A percentile compares a stretch with the other conserved stretches of the same genome.
phyloP scores from a whole-genome alignment of 2,329 filamentous ascomycete genomes.

The Escovopsis weberi region DNA sequence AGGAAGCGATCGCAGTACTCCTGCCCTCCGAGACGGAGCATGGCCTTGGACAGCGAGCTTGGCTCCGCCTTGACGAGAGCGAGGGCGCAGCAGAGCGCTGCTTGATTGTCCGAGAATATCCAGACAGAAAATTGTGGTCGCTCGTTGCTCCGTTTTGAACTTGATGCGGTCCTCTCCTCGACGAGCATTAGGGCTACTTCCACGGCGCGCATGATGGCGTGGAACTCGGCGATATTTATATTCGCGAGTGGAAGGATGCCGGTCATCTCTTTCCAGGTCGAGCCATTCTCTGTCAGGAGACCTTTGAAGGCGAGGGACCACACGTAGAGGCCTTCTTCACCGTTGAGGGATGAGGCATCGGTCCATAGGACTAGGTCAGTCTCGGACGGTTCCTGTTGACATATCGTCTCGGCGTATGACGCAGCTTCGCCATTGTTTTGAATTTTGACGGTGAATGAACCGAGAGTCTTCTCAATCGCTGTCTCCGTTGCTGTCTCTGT shows the following conservation, averaged over 20 bases:
- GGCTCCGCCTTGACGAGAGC: no score
- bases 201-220: constrained; percentile 7
- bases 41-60: no score
- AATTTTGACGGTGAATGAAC: neutral
- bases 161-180: neutral
- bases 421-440: neutral
- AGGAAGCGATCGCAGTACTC: no score
- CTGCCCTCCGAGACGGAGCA: no score
- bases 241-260: neutral
- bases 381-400: neutral
- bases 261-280: neutral
- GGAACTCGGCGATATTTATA: constrained; percentile 1
- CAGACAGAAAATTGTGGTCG: constrained; percentile 1
- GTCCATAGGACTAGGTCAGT: constrained; percentile 1
- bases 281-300: neutral
- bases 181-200: constrained; percentile 3
- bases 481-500: no score
- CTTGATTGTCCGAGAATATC: constrained; percentile 6
- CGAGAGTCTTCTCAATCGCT: no score
- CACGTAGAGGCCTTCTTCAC: neutral
- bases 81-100: neutral
- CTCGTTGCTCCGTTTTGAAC: no score
- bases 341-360: neutral
- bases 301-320: neutral
- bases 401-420: constrained; percentile 1